Percentiles rank a stretch among this genome's conserved stretches.
phyloP scores from a whole-genome alignment of 208 protist genomes.

The Trichomonas vaginalis region DNA sequence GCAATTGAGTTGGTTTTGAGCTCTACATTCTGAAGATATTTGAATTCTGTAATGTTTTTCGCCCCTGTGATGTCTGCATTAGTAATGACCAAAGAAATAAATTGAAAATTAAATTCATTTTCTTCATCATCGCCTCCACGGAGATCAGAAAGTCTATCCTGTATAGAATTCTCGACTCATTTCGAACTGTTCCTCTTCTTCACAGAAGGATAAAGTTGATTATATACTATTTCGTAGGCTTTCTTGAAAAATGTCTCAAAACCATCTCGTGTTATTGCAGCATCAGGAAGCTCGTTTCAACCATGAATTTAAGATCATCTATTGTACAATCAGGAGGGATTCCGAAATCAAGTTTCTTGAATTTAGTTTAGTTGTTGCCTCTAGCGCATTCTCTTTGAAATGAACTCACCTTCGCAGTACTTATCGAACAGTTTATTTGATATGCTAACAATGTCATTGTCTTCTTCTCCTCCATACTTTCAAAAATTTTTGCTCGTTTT shows the following conservation, averaged over 20 bases:
- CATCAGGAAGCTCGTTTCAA: background rate
- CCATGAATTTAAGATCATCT: background rate
- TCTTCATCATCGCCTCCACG: background rate
- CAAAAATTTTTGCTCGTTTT: too few species aligned
- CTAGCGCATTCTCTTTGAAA: background rate
- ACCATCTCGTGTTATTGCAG: background rate
- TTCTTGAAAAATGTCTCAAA: background rate
- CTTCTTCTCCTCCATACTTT: background rate
- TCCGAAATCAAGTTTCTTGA: background rate
- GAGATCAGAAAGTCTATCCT: background rate
- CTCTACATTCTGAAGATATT: background rate
- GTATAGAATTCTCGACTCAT: background rate
- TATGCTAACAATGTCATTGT: background rate
- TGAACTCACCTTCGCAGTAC: background rate
- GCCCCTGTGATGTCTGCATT: background rate
- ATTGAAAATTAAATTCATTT: background rate
- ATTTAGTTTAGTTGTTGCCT: background rate
- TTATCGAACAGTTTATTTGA: background rate
- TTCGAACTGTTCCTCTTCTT: background rate
- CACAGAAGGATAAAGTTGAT: background rate
- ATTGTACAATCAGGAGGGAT: background rate
- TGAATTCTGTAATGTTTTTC: background rate
- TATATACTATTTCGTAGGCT: background rate
- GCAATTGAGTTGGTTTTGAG: background rate
- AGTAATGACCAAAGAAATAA: background rate